phyloP scores from a whole-genome alignment of 257 asterid genomes.

The Jacaranda copaia region DNA sequence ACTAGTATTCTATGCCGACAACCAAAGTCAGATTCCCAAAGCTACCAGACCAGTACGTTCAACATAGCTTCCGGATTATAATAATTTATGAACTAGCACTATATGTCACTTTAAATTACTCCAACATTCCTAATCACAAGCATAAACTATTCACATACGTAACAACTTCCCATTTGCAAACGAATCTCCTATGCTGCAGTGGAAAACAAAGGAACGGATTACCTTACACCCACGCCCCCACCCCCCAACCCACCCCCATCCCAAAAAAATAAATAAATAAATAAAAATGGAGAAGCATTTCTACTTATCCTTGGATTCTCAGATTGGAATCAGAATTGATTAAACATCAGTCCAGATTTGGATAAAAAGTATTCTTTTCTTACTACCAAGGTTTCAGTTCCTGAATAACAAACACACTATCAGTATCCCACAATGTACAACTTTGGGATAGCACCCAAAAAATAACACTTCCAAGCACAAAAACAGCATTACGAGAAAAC shows the following conservation, averaged over 20 bases:
- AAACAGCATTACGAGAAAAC: neutral
- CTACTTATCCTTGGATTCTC: neutral
- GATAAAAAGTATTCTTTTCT: neutral
- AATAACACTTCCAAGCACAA: conserved; percentile 2
- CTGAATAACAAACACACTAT: neutral
- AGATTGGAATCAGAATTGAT: neutral
- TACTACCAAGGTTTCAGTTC: neutral
- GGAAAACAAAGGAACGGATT: neutral
- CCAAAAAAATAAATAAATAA: neutral
- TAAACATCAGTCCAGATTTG: neutral
- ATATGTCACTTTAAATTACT: neutral
- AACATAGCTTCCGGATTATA: conserved; percentile 6
- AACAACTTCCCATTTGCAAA: neutral
- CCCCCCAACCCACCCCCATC: too few relatives aligned
- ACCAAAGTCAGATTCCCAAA: conserved; percentile 15
- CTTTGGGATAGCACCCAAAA: neutral
- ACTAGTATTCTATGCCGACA: conserved; percentile 1
- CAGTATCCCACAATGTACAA: neutral
- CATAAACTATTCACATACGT: neutral
- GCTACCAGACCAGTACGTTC: conserved; percentile 13
- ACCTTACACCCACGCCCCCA: neutral
- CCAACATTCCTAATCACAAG: neutral
- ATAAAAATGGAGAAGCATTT: neutral
- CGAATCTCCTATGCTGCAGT: neutral
- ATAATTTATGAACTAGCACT: conserved; percentile 7